A percentile compares a stretch with the other conserved stretches of the same genome.
phyloP scores from a whole-genome alignment of 345 rosid species.

The Kandelia obovata region DNA sequence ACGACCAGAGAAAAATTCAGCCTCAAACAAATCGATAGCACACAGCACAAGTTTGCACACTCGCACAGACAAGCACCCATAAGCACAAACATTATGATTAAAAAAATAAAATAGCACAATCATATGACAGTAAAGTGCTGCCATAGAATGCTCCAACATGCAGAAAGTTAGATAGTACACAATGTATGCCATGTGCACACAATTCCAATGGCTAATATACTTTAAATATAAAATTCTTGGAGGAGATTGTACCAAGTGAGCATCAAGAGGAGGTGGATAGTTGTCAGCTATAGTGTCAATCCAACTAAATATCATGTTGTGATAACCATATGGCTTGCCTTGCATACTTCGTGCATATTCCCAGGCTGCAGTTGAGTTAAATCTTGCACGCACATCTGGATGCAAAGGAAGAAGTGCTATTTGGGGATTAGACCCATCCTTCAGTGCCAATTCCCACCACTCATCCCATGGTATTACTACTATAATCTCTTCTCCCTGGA shows the following conservation, averaged over 20 bases:
- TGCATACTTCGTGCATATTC: conserved; percentile 89
- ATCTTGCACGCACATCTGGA: conserved; percentile 69
- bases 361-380: conserved; percentile 93
- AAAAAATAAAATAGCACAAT: no score
- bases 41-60: no score
- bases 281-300: conserved; percentile 86
- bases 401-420: conserved; percentile 87
- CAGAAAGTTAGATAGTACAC: no score
- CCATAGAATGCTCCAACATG: no score
- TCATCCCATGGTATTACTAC: conserved; percentile 93
- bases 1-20: no score
- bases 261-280: conserved; percentile 98
- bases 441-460: conserved; percentile 87
- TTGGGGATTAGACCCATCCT: conserved; percentile 90
- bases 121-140: no score
- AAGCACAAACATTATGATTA: no score
- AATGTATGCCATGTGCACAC: no score
- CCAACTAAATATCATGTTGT: conserved; percentile 99
- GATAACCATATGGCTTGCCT: conserved; percentile 97
- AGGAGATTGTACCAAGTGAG: conserved; percentile 80
- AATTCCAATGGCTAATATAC: no score
- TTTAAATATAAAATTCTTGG: no score
- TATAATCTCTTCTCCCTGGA: conserved; percentile 91
- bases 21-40: no score
- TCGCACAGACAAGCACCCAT: no score